Percentiles rank a stretch among this genome's conserved stretches.
Conservation (phyloP, 2,329 filamentous ascomycete species). For the Colletotrichum truncatum region DNA sequence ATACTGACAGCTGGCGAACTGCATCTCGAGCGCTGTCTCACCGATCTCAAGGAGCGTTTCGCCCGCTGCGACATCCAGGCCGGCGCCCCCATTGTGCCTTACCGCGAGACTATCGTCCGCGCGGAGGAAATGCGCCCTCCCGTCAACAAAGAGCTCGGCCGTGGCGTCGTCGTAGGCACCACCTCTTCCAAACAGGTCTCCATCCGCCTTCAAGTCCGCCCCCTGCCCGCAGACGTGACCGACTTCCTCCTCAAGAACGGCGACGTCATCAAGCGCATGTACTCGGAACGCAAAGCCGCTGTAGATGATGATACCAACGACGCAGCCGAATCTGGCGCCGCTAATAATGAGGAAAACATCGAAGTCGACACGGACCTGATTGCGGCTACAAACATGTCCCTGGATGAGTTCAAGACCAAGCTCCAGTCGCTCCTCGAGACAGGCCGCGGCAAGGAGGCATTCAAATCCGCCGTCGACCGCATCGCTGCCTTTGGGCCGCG, state of each 20-base stretch:
- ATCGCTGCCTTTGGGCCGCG: constrained; percentile 92
- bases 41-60: constrained; percentile 91
- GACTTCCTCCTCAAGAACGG: constrained; percentile 86
- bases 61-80: constrained; percentile 95
- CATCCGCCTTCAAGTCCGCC: constrained; percentile 79
- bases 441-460: constrained; percentile 78
- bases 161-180: constrained; percentile 78
- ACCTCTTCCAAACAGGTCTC: constrained; percentile 89
- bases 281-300: constrained; percentile 69
- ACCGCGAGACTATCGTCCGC: constrained; percentile 88
- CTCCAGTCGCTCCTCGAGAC: constrained; percentile 75
- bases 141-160: constrained; percentile 84
- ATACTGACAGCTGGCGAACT: constrained; percentile 93
- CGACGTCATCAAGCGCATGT: constrained; percentile 80
- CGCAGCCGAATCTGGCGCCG: constrained; percentile 37
- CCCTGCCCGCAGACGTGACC: constrained; percentile 80
- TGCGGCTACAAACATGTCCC: constrained; percentile 70
- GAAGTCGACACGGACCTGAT: constrained; percentile 64
- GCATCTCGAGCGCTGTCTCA: constrained; percentile 92
- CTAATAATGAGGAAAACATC: constrained; percentile 42
- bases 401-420: constrained; percentile 80
- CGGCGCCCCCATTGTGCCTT: constrained; percentile 93
- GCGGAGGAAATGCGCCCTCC: constrained; percentile 93
- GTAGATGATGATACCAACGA: no score
- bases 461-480: constrained; percentile 79